These are phyloP conservation scores for Penicillium sp. DNA, from an alignment of 2,329 filamentous ascomycete genomes.

Conservation along the genomic window DNA sequence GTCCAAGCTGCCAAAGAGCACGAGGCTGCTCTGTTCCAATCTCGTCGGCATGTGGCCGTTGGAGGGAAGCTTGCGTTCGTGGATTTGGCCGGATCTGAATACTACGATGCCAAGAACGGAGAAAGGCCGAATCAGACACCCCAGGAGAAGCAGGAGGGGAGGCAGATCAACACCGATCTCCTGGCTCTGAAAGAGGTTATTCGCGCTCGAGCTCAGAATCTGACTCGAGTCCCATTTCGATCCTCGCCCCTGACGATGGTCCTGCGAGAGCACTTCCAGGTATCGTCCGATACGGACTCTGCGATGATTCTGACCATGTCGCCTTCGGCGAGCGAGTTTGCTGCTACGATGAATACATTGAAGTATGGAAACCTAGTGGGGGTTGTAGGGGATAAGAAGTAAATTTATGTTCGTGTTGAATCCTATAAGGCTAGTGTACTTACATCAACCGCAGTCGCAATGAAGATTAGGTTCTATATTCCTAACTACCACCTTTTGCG, in stretches of 20 bases:
- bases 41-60: neutral
- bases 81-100: neutral
- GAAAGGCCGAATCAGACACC: slow-evolving; percentile 31
- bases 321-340: slow-evolving; percentile 37
- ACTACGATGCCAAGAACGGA: neutral
- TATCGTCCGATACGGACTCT: slow-evolving; percentile 27
- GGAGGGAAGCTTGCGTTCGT: neutral
- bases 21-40: neutral
- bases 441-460: neutral
- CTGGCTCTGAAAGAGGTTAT: slow-evolving; percentile 52
- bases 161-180: slow-evolving; percentile 50
- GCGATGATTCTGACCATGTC: slow-evolving; percentile 46
- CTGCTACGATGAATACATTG: slow-evolving; percentile 47
- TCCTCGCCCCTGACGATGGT: slow-evolving; percentile 49
- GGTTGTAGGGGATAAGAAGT: neutral
- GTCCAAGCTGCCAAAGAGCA: neutral
- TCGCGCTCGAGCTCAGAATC: slow-evolving; percentile 33
- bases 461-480: neutral
- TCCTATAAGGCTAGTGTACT: neutral
- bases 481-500: too few species aligned
- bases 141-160: slow-evolving; percentile 41
- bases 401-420: neutral
- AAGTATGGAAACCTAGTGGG: slow-evolving; percentile 48
- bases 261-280: slow-evolving; percentile 42
- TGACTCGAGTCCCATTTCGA: slow-evolving; percentile 43